phyloP scores from a whole-genome alignment of 106 monocot species.

The Posidonia australis region DNA sequence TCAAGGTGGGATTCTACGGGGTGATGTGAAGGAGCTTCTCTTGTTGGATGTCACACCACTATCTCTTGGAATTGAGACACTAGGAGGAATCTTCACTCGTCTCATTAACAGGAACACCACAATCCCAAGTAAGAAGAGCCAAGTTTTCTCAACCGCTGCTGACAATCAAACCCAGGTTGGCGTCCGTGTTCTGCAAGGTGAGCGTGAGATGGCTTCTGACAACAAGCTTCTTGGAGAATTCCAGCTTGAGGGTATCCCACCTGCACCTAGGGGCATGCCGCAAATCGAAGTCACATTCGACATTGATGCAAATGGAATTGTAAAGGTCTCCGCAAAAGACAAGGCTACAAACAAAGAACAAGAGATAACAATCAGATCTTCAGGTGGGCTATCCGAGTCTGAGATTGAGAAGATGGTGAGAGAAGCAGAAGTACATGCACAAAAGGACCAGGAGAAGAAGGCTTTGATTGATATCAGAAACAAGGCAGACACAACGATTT shows the following conservation, averaged over 20 bases:
- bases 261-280: constrained; percentile 6
- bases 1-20: constrained; percentile 8
- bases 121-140: constrained; percentile 7
- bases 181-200: constrained; percentile 4
- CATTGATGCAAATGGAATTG: constrained; percentile 9
- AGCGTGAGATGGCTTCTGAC: constrained; percentile 7
- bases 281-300: no score
- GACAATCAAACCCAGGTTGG: constrained; percentile 12
- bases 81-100: constrained; percentile 7
- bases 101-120: constrained; percentile 8
- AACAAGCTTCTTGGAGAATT: constrained; percentile 11
- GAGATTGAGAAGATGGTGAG: constrained; percentile 14
- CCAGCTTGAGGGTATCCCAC: constrained; percentile 8
- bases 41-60: constrained; percentile 6
- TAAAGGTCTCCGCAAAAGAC: constrained; percentile 7
- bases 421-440: constrained; percentile 7
- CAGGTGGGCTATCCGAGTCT: constrained; percentile 3
- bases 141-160: background rate
- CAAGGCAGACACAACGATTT: constrained; percentile 5
- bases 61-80: constrained; percentile 40
- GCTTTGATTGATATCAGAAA: constrained; percentile 2
- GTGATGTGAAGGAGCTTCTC: constrained; percentile 7
- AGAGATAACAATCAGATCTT: constrained; percentile 8
- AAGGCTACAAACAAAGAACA: constrained; percentile 7
- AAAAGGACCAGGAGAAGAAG: constrained; percentile 7